A percentile compares a stretch with the other conserved stretches of the same genome.
These are phyloP conservation scores for Dothistroma septosporum DNA, from an alignment of 2,329 filamentous ascomycete species.

Conservation along the genomic window DNA sequence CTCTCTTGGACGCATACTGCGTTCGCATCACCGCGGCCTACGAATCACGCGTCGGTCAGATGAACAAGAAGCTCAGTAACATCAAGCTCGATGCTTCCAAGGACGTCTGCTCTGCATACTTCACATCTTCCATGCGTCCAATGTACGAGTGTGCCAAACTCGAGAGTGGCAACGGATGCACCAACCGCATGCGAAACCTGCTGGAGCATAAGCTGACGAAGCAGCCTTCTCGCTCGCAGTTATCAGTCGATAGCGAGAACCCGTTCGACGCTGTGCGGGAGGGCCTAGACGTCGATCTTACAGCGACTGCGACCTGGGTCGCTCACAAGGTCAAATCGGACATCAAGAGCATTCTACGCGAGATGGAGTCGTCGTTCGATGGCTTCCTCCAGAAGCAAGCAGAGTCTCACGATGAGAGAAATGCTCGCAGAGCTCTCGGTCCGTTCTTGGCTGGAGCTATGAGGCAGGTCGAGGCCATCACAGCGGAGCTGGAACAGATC, in stretches of 20 bases:
- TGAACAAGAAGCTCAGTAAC: slow-evolving; percentile 12
- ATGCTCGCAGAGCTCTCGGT: not conserved
- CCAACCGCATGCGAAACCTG: too few species aligned
- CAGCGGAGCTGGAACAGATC: too few species aligned
- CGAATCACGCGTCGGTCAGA: too few species aligned
- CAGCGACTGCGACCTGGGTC: not conserved
- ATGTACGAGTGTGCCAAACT: slow-evolving; percentile 21
- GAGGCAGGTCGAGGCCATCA: too few species aligned
- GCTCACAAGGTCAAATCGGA: not conserved
- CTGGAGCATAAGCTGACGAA: too few species aligned
- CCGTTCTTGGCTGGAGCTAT: too few species aligned
- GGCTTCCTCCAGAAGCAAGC: not conserved
- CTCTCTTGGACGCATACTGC: too few species aligned
- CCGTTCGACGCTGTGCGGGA: slow-evolving; percentile 2
- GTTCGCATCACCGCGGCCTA: not conserved
- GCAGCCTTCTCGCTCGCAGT: too few species aligned
- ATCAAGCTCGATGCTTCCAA: slow-evolving; percentile 17
- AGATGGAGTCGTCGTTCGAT: slow-evolving; percentile 4
- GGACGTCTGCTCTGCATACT: slow-evolving; percentile 17
- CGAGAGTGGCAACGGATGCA: slow-evolving; percentile 7
- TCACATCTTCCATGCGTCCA: slow-evolving; percentile 14
- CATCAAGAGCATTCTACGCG: slow-evolving; percentile 9
- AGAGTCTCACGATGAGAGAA: not conserved
- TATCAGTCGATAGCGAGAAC: too few species aligned
- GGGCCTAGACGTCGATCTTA: slow-evolving; percentile 4